phyloP scores from a whole-genome alignment of 768 basidiomycete genomes.

The Suillus bovinus region DNA sequence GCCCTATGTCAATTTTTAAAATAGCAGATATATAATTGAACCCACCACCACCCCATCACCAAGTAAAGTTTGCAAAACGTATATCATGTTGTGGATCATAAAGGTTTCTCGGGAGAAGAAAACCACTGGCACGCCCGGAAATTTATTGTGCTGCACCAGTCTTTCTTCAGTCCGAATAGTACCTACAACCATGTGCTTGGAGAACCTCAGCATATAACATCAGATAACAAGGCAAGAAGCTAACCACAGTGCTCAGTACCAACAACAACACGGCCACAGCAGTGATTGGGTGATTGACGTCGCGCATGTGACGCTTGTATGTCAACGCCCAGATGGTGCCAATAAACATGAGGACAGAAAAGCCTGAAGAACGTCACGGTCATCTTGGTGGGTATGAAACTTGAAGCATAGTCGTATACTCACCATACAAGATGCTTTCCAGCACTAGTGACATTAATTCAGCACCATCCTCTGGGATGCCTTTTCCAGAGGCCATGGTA shows the following conservation, averaged over 20 bases:
- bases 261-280: conserved; percentile 20
- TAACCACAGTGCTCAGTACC: conserved; percentile 22
- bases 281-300: conserved; percentile 17
- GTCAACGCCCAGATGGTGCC: conserved; percentile 21
- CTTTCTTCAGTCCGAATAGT: conserved; percentile 17
- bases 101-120: conserved; percentile 35
- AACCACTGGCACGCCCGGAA: too few species aligned
- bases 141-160: conserved; percentile 19
- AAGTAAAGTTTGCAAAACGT: conserved; percentile 27
- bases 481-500: neutral
- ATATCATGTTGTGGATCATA: conserved; percentile 26
- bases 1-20: neutral
- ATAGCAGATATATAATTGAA: neutral
- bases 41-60: conserved; percentile 33
- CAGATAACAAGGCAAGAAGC: neutral
- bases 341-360: conserved; percentile 37
- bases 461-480: conserved; percentile 11
- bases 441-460: conserved; percentile 19
- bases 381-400: too few species aligned
- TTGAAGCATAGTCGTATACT: too few species aligned
- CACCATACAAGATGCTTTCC: conserved; percentile 22
- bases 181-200: conserved; percentile 17
- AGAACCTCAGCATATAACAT: neutral
- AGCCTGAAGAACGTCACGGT: conserved; percentile 28
- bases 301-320: conserved; percentile 1